Base-by-base conservation (phyloP, 2,329 filamentous ascomycete species). In the Xylaria sp. region DNA sequence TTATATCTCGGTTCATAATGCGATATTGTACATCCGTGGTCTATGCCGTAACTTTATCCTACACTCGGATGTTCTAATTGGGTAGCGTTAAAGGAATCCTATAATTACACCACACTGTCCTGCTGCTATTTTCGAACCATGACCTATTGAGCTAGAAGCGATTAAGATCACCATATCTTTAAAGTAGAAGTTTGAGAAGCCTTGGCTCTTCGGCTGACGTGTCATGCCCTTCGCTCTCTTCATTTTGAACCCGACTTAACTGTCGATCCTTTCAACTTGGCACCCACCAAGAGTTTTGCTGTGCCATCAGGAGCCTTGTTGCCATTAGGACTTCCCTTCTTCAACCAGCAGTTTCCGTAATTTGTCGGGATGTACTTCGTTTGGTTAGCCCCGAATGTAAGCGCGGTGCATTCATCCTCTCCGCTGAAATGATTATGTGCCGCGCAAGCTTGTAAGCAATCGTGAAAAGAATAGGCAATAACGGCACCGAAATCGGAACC, bases 361-460 rank as follows among this genome's bases (percentile, higher is more conserved):
- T 68, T 6, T 3, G 1, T 11, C 17, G 47, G 54, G 3, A 73
- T 67, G 13, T 68, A 25, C 9, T 22, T 3, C 5, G 65, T 69
- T 29, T 68, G 69, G 55, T 72, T 61, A 2, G 66, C 67, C 9
- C 20, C 13, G 54, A 72, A 72, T 6, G 62, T 59, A 22, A 70
- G 50, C 15, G 65, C 61, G 6, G 42, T 58, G 57, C 68, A 74
- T 25, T 63, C 20, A 38, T 59, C 58, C 22, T 66, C 45, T 22
- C 59, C 60, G 38, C 54, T 51, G 69, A 66, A 69, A 36, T 59
- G 57, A 45, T 72, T 72, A 47, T 71, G 62, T 31, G 68, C 68
- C 3, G 69, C 67, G 58, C 70, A 71, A 2, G 70, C 70, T 61
- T 72, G 69, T 50, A 73, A 25, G 61, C 67, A 72, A 49, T 69